Base-by-base conservation (phyloP, 768 basidiomycete species). In the Pleurotus citrinopileatus region DNA sequence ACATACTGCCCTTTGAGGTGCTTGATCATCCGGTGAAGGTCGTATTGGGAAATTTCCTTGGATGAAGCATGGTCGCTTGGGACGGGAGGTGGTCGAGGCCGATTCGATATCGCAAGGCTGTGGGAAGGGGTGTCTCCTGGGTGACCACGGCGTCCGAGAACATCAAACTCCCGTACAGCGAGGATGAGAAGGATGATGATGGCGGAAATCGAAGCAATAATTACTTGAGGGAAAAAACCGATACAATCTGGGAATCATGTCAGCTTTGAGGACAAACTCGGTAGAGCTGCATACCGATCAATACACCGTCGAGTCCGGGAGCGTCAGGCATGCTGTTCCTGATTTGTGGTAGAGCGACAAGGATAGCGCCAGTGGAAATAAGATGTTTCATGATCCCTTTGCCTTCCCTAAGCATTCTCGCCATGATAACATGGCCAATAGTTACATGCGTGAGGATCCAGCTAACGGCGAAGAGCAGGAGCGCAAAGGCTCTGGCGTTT, bases 141-240 rank as follows among this genome's bases (percentile, higher is more conserved):
- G 7, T 55, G 48, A 7, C 58, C 26, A 34, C 58, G 57, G 19
- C 34, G 48, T 9, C 48, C 19, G 37, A 62, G 56, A 38, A 32
- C 42, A 48, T 73, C 70, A 29, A 72, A 53, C 63, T 81, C 80
- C 28, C 71, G 73, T n/a, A 69, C 65, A 12, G 73, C 69, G 20
- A 79, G 55, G 12, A 73, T 70, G 27, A 76, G 63, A 23, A 82
- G 65, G 1, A 82, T 66, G n/a, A 63, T 51, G 25, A 79, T 64
- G 13, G 69, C 68, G 8, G 74, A 76, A 1, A 72, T 61, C 6
- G 71, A 69, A n/a, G 70, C 63, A 25, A 78, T 63, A 22, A 80
- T 66, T 77, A 83, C 81, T 61, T 84, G 82, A 4, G 81, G 80
- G 61, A 84, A 82, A 63, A 75, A 80, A 1, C 81, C 82, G 43